Base-by-base conservation (phyloP, 1,139 yeast genomes). In the Nakaseomyces nivariensis region DNA sequence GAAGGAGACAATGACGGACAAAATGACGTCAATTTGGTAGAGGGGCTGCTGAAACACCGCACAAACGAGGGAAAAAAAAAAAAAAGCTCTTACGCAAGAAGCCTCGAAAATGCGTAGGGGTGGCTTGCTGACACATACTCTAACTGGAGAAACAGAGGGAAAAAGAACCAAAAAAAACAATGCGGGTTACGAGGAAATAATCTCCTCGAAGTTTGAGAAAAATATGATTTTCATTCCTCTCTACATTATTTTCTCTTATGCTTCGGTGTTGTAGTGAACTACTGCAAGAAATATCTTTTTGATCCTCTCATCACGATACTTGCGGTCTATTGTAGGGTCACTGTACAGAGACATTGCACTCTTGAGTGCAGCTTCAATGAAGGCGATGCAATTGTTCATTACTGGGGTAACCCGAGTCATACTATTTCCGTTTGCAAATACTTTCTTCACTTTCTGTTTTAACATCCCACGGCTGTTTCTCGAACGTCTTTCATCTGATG, bases 341-440 rank as follows among this genome's bases (percentile, higher is more conserved):
- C 57, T 60, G 47, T 57, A 59, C 4, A 61, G 41, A 13, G 48
- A 49, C 52, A 53, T 56, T 1, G 61, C 66, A 29, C 52, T 54
- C 37, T 53, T 58, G 6, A 63, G 53, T 36, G 57, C 54, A 22
- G 46, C 48, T 37, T 58, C 58, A 17, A 62, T 52, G 46, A 58
- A 58, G 24, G 51, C 46, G 11, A 61, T 56, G 42, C 61, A 59
- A 37, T 55, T 55, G 13, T 47, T 50, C 43, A 64, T 46, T 43
- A 59, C 52, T 24, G 57, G 46, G n/a, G 63, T 53, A 10, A 56
- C 48, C 38, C 56, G 54, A 22, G 58, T 55, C 37, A 58, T 41
- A 29, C 44, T 54, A 51, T 61, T 64, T 5, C 67, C 67, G 48
- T 60, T 60, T 22, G 52, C 54, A 43, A 61, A 63, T 3, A 64